Percentiles rank a stretch among this genome's conserved stretches.
Conservation (phyloP, 2,329 filamentous ascomycete genomes). For the Penicillium sp. region DNA sequence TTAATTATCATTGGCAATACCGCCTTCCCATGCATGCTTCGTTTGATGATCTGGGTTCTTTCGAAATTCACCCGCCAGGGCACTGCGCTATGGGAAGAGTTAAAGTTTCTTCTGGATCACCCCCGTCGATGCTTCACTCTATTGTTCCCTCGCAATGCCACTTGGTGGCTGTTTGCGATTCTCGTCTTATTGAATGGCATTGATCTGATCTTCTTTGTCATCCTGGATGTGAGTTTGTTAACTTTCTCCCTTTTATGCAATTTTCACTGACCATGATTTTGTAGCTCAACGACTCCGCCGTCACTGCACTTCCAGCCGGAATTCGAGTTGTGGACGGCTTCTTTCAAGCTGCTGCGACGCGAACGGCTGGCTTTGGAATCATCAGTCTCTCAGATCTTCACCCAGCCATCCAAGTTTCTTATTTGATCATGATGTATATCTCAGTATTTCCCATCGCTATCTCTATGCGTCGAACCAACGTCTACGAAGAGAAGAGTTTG, state of each 20-base stretch:
- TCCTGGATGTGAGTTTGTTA: conserved; percentile 72
- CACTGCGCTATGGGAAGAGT: conserved; percentile 80
- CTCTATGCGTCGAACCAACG: conserved; percentile 88
- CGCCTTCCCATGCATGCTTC: conserved; percentile 90
- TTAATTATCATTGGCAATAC: conserved; percentile 95
- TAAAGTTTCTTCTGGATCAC: conserved; percentile 88
- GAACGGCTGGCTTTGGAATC: conserved; percentile 86
- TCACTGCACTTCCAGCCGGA: conserved; percentile 68
- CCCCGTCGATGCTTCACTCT: conserved; percentile 95
- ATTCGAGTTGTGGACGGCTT: conserved; percentile 79
- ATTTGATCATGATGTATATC: conserved; percentile 99
- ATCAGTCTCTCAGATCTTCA: conserved; percentile 77
- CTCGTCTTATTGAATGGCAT: conserved; percentile 77
- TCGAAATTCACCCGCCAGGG: conserved; percentile 65
- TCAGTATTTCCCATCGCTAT: conserved; percentile 97
- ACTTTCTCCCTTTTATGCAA: background rate
- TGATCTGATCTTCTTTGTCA: conserved; percentile 86
- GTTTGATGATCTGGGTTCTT: conserved; percentile 83
- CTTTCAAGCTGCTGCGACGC: conserved; percentile 85
- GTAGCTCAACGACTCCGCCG: conserved; percentile 68
- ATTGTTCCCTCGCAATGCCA: conserved; percentile 83
- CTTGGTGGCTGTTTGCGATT: conserved; percentile 93
- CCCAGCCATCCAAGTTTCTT: conserved; percentile 88
- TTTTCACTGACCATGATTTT: conserved; percentile 16
- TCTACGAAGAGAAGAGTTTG: conserved; percentile 78